Evolutionary conservation across 1,284 basidiomycete species (phyloP).

Genomic region (Cryptococcus amylolentus): DNA sequence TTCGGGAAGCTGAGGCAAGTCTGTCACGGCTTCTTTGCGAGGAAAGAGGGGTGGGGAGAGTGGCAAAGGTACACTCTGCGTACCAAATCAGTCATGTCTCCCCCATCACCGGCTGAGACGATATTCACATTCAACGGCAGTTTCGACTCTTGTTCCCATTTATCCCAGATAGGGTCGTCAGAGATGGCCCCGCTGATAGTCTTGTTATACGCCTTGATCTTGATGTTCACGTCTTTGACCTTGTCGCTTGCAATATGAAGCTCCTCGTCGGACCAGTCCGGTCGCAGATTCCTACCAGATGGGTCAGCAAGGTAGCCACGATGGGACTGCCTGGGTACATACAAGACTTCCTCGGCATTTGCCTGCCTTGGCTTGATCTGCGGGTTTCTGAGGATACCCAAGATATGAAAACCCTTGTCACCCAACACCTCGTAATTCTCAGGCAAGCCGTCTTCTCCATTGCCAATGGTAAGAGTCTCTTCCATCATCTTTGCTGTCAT

Average conservation of each 20-base stretch:
- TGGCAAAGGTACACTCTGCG: background rate
- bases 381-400: background rate
- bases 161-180: constrained; percentile 4
- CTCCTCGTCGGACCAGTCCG: background rate
- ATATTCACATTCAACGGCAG: background rate
- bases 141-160: constrained; percentile 5
- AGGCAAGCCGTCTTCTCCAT: background rate
- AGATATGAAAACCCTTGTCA: background rate
- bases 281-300: background rate
- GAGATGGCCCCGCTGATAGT: background rate
- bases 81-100: background rate
- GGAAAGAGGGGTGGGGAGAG: background rate
- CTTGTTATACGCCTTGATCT: background rate
- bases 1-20: background rate
- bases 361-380: background rate
- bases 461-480: background rate
- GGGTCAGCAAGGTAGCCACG: background rate
- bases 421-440: background rate
- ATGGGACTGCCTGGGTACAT: background rate
- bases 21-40: background rate
- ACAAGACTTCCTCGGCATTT: background rate
- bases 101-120: background rate
- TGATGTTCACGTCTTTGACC: background rate
- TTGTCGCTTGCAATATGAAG: background rate
- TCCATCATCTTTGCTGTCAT: constrained; percentile 5